These are phyloP conservation scores for Xerocomus amazonicus DNA, from an alignment of 1,284 basidiomycete genomes.

Conservation along the genomic window DNA sequence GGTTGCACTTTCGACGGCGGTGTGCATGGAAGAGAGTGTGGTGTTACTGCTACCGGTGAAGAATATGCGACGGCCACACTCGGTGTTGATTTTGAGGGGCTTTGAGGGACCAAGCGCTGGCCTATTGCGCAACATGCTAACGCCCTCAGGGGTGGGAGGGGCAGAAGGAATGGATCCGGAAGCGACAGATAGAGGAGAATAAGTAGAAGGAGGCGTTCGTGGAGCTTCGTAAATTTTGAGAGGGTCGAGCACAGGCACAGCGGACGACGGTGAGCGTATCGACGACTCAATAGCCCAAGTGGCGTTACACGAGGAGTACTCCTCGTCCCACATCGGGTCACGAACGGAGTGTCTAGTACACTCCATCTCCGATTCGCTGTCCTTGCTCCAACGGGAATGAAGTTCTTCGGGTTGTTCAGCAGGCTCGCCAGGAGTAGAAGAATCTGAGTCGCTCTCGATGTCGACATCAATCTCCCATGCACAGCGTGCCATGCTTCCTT, in stretches of 20 bases:
- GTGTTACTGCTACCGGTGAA: slow-evolving; percentile 51
- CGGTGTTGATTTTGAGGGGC: slow-evolving; percentile 59
- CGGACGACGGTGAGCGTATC: slow-evolving; percentile 32
- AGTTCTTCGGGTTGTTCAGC: slow-evolving; percentile 33
- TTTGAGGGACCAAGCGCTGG: slow-evolving; percentile 38
- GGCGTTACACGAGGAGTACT: slow-evolving; percentile 37
- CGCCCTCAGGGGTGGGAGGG: slow-evolving; percentile 50
- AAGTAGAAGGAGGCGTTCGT: slow-evolving; percentile 36
- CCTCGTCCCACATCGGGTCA: slow-evolving; percentile 38
- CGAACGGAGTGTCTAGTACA: slow-evolving; percentile 46
- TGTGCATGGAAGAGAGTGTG: slow-evolving; percentile 63
- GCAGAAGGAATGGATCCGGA: slow-evolving; percentile 43
- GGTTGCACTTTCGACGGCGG: slow-evolving; percentile 60
- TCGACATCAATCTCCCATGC: slow-evolving; percentile 75
- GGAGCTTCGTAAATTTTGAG: slow-evolving; percentile 34
- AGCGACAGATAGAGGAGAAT: slow-evolving; percentile 36
- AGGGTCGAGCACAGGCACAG: slow-evolving; percentile 26
- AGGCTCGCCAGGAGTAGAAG: slow-evolving; percentile 36
- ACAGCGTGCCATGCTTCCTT: slow-evolving; percentile 79
- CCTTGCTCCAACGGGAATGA: slow-evolving; percentile 60
- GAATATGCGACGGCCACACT: slow-evolving; percentile 48
- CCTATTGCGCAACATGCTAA: slow-evolving; percentile 36
- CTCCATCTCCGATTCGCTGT: slow-evolving; percentile 61
- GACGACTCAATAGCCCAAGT: slow-evolving; percentile 45
- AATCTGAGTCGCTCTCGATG: slow-evolving; percentile 53